phyloP scores from a whole-genome alignment of 495 filamentous ascomycete genomes.

The Tuber magnatum region DNA sequence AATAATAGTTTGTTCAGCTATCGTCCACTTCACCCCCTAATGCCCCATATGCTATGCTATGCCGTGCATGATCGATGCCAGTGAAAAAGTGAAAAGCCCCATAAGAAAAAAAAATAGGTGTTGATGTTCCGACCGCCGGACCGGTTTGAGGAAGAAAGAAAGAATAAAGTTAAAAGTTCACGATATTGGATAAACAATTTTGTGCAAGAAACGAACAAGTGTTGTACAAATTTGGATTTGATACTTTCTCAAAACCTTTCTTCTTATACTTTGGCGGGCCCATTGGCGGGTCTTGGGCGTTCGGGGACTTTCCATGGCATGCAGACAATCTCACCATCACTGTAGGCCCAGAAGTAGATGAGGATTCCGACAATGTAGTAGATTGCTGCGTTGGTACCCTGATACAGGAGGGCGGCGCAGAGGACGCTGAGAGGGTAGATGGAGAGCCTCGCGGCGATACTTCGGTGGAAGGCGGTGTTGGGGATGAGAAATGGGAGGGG shows the following conservation, averaged over 20 bases:
- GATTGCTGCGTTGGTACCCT: conserved; percentile 81
- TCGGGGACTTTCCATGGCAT: conserved; percentile 42
- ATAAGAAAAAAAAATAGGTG: background rate
- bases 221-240: conserved; percentile 23
- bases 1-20: background rate
- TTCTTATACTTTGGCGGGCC: conserved; percentile 24
- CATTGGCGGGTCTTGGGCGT: conserved; percentile 24
- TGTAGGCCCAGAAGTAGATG: conserved; percentile 95
- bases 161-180: conserved; percentile 22
- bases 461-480: conserved; percentile 69
- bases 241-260: conserved; percentile 7
- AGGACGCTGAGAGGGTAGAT: conserved; percentile 76
- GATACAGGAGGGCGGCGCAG: conserved; percentile 71
- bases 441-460: conserved; percentile 76
- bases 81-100: conserved; percentile 1
- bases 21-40: background rate
- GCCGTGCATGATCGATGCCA: background rate
- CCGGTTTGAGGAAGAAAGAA: background rate
- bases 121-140: background rate
- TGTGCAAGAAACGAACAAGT: conserved; percentile 23
- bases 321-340: conserved; percentile 66
- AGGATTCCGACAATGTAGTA: conserved; percentile 84
- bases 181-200: conserved; percentile 20
- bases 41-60: background rate
- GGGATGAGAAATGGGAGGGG: conserved; percentile 58